Conservation (phyloP, 2,329 filamentous ascomycete species). For the Xylaria multiplex region DNA sequence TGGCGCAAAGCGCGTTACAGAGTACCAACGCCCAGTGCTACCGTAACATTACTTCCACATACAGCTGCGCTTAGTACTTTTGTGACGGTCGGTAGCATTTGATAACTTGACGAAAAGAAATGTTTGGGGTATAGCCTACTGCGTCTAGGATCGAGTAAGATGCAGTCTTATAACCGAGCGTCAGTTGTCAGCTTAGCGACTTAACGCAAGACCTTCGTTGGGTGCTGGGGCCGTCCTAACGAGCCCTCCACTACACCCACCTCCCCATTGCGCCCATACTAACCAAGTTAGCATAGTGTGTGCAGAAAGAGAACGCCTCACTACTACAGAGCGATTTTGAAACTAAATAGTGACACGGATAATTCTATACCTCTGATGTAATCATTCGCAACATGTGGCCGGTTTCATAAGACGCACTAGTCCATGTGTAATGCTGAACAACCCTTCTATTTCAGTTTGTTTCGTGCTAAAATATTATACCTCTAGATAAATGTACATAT, state of each 20-base stretch:
- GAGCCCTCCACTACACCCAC: too few species aligned
- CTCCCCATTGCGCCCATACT: too few species aligned
- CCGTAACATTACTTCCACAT: slow-evolving; percentile 15
- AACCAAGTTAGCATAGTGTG: too few species aligned
- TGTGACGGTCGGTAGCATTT: not conserved
- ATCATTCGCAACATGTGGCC: not conserved
- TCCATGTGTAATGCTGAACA: not conserved
- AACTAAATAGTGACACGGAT: too few species aligned
- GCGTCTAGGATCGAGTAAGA: not conserved
- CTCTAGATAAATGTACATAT: not conserved
- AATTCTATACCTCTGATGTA: too few species aligned
- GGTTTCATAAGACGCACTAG: not conserved
- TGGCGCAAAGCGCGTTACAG: slow-evolving; percentile 6
- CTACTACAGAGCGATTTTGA: too few species aligned
- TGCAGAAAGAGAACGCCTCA: too few species aligned
- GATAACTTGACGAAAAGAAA: not conserved
- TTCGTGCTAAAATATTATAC: not conserved
- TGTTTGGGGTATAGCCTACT: too few species aligned
- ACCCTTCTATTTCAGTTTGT: not conserved
- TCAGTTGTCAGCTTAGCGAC: not conserved
- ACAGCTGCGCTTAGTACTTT: slow-evolving; percentile 2
- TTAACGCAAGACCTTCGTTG: too few species aligned
- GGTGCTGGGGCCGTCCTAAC: too few species aligned
- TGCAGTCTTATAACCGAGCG: slow-evolving; percentile 7
- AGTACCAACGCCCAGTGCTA: not conserved